A percentile compares a stretch with the other conserved stretches of the same genome.
phyloP scores from a whole-genome alignment of 768 basidiomycete genomes.

The Calocybe gangraenosa region DNA sequence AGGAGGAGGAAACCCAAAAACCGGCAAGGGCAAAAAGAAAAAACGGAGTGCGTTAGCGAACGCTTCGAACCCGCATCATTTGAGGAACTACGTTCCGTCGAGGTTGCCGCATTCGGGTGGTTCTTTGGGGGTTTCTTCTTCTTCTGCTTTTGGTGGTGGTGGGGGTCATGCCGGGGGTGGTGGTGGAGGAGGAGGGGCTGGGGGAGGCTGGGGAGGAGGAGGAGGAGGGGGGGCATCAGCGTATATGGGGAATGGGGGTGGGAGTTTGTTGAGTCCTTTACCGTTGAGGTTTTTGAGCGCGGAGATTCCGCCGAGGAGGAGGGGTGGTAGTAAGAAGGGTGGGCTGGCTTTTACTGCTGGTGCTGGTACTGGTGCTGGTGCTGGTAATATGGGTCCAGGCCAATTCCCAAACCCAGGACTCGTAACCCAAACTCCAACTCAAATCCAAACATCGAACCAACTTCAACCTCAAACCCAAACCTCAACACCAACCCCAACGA shows the following conservation, averaged over 20 bases:
- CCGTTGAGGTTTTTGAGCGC: constrained; percentile 67
- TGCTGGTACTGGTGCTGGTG: too few species aligned
- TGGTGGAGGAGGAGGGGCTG: too few species aligned
- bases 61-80: constrained; percentile 93
- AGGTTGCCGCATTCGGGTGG: constrained; percentile 51
- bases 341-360: constrained; percentile 10
- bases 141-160: constrained; percentile 8
- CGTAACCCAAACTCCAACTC: too few species aligned
- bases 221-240: too few species aligned
- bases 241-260: constrained; percentile 19
- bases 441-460: too few species aligned
- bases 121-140: constrained; percentile 26
- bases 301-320: constrained; percentile 50
- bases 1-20: not conserved
- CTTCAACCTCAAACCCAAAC: too few species aligned
- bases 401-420: too few species aligned
- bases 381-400: too few species aligned
- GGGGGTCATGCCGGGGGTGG: constrained; percentile 11
- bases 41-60: constrained; percentile 89
- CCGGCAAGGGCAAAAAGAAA: constrained; percentile 73
- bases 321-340: constrained; percentile 11
- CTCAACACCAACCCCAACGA: too few species aligned
- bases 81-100: constrained; percentile 90
- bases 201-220: too few species aligned
- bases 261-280: constrained; percentile 52